phyloP scores from a whole-genome alignment of 305 asterid genomes.

The Andrographis paniculata region DNA sequence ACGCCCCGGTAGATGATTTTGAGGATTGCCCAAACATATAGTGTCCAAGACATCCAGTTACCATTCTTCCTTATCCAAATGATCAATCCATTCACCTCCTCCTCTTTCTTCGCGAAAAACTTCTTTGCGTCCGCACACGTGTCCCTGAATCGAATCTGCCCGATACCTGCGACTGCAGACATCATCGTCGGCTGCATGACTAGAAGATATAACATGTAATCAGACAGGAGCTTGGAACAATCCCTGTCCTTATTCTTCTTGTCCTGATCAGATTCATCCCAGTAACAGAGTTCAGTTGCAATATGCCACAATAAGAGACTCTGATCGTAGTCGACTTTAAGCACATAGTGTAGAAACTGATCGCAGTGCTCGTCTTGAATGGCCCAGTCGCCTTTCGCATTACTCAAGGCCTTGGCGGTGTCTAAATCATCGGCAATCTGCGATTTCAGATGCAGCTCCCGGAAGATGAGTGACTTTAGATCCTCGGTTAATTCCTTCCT shows the following conservation, averaged over 20 bases:
- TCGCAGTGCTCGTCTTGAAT: conserved; percentile 16
- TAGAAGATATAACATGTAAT: conserved; percentile 47
- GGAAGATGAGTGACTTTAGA: not conserved
- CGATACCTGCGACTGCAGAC: conserved; percentile 50
- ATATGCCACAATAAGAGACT: conserved; percentile 18
- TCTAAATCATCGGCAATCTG: conserved; percentile 27
- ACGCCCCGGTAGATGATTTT: no score
- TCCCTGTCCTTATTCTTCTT: not conserved
- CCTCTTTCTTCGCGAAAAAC: conserved; percentile 11
- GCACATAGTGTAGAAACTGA: conserved; percentile 20
- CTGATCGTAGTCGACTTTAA: conserved; percentile 36
- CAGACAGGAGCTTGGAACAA: conserved; percentile 40
- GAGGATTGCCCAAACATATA: no score
- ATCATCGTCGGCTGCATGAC: conserved; percentile 51
- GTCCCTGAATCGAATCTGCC: conserved; percentile 10
- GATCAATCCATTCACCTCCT: no score
- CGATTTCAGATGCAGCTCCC: conserved; percentile 19
- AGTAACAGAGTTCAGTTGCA: conserved; percentile 41
- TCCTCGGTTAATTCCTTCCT: not conserved
- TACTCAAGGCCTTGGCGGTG: conserved; percentile 32
- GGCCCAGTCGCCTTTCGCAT: conserved; percentile 43
- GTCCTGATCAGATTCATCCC: conserved; percentile 8
- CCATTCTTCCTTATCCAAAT: no score
- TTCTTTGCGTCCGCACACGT: conserved; percentile 38
- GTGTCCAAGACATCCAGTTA: no score